Conservation (phyloP, 2,329 filamentous ascomycete species). For the Fusarium sp. region DNA sequence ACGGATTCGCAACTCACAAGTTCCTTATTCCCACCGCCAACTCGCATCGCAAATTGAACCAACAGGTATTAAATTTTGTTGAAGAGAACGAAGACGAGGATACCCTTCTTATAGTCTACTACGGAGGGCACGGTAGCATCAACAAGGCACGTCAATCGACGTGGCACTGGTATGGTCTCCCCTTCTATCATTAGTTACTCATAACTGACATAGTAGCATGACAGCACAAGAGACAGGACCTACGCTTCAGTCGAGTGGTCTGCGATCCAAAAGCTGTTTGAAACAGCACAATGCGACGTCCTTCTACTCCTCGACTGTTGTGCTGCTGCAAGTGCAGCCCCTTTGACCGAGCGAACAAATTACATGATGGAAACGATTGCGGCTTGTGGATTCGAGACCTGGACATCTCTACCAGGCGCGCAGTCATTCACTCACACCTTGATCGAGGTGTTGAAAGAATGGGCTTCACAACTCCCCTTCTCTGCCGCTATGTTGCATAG, state of each 20-base stretch:
- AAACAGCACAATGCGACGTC: slow-evolving; percentile 44
- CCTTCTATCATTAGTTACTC: too few relatives aligned
- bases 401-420: slow-evolving; percentile 40
- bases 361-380: slow-evolving; percentile 46
- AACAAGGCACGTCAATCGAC: slow-evolving; percentile 44
- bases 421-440: slow-evolving; percentile 44
- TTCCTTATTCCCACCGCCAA: slow-evolving; percentile 43
- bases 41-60: slow-evolving; percentile 42
- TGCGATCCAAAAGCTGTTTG: slow-evolving; percentile 44
- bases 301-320: slow-evolving; percentile 44
- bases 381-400: slow-evolving; percentile 44
- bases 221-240: slow-evolving; percentile 38
- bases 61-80: slow-evolving; percentile 39
- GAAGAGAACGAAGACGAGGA: slow-evolving; percentile 45
- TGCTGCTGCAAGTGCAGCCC: slow-evolving; percentile 43
- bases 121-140: slow-evolving; percentile 42
- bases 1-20: slow-evolving; percentile 38
- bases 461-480: slow-evolving; percentile 42
- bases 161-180: slow-evolving; percentile 40
- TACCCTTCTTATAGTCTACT: slow-evolving; percentile 44
- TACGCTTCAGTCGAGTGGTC: slow-evolving; percentile 46
- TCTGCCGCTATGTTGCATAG: slow-evolving; percentile 45
- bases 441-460: slow-evolving; percentile 44
- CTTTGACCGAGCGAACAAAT: slow-evolving; percentile 41
- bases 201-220: slow-evolving; percentile 28